A percentile compares a stretch with the other conserved stretches of the same genome.
Evolutionary conservation across 2,329 filamentous ascomycete species (phyloP).

Genomic region (Alternaria incomplexa): DNA sequence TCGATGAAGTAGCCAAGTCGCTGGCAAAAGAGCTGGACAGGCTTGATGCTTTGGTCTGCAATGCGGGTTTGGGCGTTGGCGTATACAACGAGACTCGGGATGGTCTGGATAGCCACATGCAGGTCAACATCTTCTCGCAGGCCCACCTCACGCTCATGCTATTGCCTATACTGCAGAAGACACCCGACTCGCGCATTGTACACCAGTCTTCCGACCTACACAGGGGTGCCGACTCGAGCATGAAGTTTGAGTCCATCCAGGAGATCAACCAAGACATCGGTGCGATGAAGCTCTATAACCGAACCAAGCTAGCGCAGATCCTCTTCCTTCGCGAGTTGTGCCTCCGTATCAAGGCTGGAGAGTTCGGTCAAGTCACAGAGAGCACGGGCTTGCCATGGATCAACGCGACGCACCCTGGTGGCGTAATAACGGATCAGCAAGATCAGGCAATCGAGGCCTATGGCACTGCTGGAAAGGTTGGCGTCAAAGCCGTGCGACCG

Average conservation of each 20-base stretch:
- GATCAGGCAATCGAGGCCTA: conserved; percentile 59
- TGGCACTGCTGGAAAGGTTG: conserved; percentile 54
- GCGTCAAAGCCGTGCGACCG: conserved; percentile 51
- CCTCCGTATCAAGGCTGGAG: conserved; percentile 41
- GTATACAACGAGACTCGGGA: conserved; percentile 58
- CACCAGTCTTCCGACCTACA: conserved; percentile 60
- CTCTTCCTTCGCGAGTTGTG: conserved; percentile 54
- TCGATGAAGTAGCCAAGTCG: conserved; percentile 53
- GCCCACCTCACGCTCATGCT: conserved; percentile 57
- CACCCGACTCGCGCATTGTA: conserved; percentile 55
- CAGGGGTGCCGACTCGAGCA: conserved; percentile 46
- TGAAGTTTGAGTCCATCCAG: conserved; percentile 52
- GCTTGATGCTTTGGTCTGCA: conserved; percentile 57
- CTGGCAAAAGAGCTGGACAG: conserved; percentile 51
- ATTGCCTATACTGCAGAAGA: conserved; percentile 54
- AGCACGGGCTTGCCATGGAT: conserved; percentile 53
- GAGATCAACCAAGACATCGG: conserved; percentile 60
- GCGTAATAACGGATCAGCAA: conserved; percentile 56
- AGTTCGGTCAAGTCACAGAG: conserved; percentile 39
- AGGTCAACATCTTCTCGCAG: conserved; percentile 59
- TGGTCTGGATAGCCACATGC: conserved; percentile 59
- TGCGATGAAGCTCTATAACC: conserved; percentile 55
- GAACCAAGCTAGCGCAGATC: conserved; percentile 59
- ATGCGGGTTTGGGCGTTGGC: conserved; percentile 59
- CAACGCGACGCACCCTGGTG: conserved; percentile 59